These are phyloP conservation scores for Podosphaera xanthii DNA, from an alignment of 2,329 filamentous ascomycete genomes.

Conservation along the genomic window DNA sequence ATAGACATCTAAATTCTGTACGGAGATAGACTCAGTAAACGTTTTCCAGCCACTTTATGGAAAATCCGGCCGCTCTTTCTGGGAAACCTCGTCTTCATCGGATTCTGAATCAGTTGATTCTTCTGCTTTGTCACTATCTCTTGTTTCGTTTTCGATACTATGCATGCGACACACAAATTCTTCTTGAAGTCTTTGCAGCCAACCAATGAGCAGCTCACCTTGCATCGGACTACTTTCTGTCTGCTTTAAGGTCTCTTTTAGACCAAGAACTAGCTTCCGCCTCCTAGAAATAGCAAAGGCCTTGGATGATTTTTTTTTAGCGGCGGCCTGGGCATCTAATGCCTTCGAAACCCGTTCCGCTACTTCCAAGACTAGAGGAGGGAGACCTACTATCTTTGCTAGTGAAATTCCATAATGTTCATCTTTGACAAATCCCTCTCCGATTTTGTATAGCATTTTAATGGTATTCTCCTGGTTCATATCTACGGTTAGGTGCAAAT, in stretches of 20 bases:
- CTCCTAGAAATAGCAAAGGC: conserved; percentile 35
- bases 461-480: conserved; percentile 35
- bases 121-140: conserved; percentile 4
- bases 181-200: conserved; percentile 43
- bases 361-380: conserved; percentile 38
- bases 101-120: background rate
- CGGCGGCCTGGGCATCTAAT: conserved; percentile 33
- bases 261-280: conserved; percentile 47
- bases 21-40: no score
- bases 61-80: background rate
- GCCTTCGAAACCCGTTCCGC: conserved; percentile 43
- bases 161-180: conserved; percentile 57
- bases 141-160: conserved; percentile 24
- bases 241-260: conserved; percentile 51
- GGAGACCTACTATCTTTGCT: conserved; percentile 52
- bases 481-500: conserved; percentile 57
- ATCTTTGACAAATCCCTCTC: conserved; percentile 45
- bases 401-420: conserved; percentile 68
- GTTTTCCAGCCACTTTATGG: background rate
- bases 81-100: conserved; percentile 1
- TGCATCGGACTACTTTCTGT: conserved; percentile 42
- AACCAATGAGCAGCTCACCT: conserved; percentile 35
- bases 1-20: no score
- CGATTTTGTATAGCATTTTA: conserved; percentile 73
- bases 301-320: conserved; percentile 33